Evolutionary conservation across 2,329 filamentous ascomycete species (phyloP).

Genomic region (Bimuria novae-zelandiae): DNA sequence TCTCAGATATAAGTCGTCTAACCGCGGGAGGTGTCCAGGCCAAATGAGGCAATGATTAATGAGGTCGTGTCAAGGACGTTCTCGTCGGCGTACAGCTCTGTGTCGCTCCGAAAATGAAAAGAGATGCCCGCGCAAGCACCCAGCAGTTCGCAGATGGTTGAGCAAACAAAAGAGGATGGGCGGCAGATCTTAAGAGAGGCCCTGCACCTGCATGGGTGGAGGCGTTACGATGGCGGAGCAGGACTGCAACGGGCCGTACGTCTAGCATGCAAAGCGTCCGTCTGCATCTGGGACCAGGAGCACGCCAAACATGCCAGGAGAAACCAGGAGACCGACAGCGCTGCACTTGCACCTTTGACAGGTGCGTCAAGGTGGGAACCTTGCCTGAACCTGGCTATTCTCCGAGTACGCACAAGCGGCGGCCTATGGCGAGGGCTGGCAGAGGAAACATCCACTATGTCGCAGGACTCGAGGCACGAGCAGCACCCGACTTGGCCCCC

Average conservation of each 20-base stretch:
- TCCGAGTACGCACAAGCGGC: conserved; percentile 40
- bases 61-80: conserved; percentile 14
- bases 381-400: conserved; percentile 40
- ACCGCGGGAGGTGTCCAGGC: conserved; percentile 2
- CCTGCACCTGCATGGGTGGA: conserved; percentile 13
- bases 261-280: conserved; percentile 39
- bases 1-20: conserved; percentile 10
- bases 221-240: conserved; percentile 32
- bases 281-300: conserved; percentile 31
- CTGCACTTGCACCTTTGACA: conserved; percentile 41
- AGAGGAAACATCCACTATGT: conserved; percentile 34
- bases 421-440: conserved; percentile 24
- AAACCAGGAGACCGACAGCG: conserved; percentile 35
- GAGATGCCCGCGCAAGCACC: conserved; percentile 36
- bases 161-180: conserved; percentile 31
- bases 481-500: conserved; percentile 20
- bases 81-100: conserved; percentile 26
- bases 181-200: conserved; percentile 29
- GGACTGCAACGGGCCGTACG: conserved; percentile 48
- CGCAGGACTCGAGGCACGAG: conserved; percentile 43
- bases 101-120: conserved; percentile 18
- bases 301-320: conserved; percentile 34
- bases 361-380: conserved; percentile 40
- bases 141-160: conserved; percentile 35
- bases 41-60: conserved; percentile 17